Conservation (phyloP, 2,329 filamentous ascomycete genomes). For the Canariomyces notabilis region DNA sequence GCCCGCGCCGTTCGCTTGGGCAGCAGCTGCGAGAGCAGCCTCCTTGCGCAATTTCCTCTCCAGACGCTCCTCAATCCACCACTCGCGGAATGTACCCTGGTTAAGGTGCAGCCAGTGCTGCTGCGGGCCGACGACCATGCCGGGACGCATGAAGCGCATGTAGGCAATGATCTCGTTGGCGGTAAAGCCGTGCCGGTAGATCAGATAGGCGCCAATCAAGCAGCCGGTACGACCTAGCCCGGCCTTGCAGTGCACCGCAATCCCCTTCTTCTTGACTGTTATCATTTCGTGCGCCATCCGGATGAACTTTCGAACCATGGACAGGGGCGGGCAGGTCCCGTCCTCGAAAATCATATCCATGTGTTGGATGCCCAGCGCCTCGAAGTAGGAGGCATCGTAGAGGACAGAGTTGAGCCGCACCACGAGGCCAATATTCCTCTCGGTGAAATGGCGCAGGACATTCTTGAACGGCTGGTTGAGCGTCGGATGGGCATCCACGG, state of each 20-base stretch:
- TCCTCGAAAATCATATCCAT: slow-evolving; percentile 99
- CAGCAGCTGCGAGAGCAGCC: slow-evolving; percentile 43
- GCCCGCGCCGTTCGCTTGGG: slow-evolving; percentile 28
- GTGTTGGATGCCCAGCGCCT: slow-evolving; percentile 88
- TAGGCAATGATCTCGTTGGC: slow-evolving; percentile 96
- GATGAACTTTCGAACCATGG: slow-evolving; percentile 90
- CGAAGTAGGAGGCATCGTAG: slow-evolving; percentile 96
- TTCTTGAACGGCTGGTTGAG: slow-evolving; percentile 92
- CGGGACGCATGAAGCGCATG: slow-evolving; percentile 98
- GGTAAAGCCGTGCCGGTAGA: slow-evolving; percentile 95
- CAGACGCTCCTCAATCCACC: slow-evolving; percentile 89
- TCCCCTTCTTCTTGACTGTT: slow-evolving; percentile 81
- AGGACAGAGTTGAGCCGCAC: slow-evolving; percentile 93
- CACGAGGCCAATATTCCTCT: slow-evolving; percentile 85
- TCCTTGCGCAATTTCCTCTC: slow-evolving; percentile 62
- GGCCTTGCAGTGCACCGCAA: slow-evolving; percentile 98
- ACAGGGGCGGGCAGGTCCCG: slow-evolving; percentile 85
- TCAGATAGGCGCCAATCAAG: slow-evolving; percentile 93
- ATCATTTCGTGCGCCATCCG: slow-evolving; percentile 93
- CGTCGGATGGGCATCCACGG: slow-evolving; percentile 63
- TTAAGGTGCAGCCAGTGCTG: slow-evolving; percentile 99
- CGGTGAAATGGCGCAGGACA: slow-evolving; percentile 81
- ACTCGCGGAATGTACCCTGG: slow-evolving; percentile 94
- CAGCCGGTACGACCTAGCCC: slow-evolving; percentile 93
- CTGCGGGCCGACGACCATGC: slow-evolving; percentile 97